Conservation (phyloP, 1,284 basidiomycete species). For the Athelia sp. region DNA sequence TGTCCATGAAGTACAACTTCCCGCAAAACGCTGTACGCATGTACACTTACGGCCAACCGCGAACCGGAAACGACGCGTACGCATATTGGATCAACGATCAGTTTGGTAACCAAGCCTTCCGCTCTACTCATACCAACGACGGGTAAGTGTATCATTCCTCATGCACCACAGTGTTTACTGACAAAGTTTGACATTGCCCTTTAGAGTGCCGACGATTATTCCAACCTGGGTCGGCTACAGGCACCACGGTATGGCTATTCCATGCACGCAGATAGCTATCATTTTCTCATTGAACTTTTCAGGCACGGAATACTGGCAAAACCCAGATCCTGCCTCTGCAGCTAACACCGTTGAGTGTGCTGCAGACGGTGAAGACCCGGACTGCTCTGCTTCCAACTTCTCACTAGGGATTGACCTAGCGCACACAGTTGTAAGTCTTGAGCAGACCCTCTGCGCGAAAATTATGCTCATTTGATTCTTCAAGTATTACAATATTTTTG, state of each 20-base stretch:
- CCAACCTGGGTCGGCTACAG: constrained; percentile 35
- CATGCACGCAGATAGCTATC: too few relatives aligned
- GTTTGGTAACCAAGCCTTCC: constrained; percentile 31
- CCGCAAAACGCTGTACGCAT: constrained; percentile 28
- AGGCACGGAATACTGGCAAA: constrained; percentile 40
- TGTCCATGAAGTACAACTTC: constrained; percentile 35
- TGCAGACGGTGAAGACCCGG: constrained; percentile 33
- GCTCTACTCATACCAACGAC: constrained; percentile 21
- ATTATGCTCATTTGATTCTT: not conserved
- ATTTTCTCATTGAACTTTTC: not conserved
- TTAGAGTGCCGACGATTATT: constrained; percentile 41
- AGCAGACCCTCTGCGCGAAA: too few relatives aligned
- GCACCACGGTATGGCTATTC: constrained; percentile 32
- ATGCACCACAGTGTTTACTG: not conserved
- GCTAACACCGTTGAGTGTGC: constrained; percentile 30
- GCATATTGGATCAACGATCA: constrained; percentile 35
- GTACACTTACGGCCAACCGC: constrained; percentile 45
- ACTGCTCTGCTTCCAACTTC: constrained; percentile 14
- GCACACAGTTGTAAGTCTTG: not conserved
- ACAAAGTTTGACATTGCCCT: too few relatives aligned
- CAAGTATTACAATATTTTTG: not conserved
- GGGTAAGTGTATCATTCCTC: constrained; percentile 14
- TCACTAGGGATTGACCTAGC: not conserved
- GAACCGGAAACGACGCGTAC: constrained; percentile 40
- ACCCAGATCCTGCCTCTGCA: constrained; percentile 26